Conservation (phyloP, 169 alveolate genomes). For the Plasmodium ovale region DNA sequence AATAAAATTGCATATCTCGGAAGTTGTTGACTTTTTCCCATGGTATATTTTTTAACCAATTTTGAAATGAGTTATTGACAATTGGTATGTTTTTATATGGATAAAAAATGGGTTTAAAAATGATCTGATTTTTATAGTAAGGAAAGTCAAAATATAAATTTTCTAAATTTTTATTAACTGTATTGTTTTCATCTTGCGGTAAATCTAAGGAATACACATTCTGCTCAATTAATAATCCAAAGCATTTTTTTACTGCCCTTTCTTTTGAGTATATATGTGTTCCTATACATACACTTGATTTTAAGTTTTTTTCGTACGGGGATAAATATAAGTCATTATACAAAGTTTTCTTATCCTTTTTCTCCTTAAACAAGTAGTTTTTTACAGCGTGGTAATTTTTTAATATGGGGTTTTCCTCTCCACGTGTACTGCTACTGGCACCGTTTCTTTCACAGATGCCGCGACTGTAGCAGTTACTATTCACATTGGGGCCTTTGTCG, state of each 20-base stretch:
- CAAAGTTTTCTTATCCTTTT: constrained; percentile 53
- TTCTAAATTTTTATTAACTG: constrained; percentile 74
- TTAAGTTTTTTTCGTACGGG: constrained; percentile 75
- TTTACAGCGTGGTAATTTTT: constrained; percentile 40
- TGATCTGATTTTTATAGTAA: constrained; percentile 42
- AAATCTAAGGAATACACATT: constrained; percentile 45
- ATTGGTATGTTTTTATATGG: constrained; percentile 62
- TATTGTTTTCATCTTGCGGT: constrained; percentile 57
- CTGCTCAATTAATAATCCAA: constrained; percentile 70
- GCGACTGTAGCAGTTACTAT: background rate
- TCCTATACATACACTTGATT: constrained; percentile 76
- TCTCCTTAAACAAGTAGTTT: constrained; percentile 54
- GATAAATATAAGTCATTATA: constrained; percentile 73
- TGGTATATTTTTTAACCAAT: constrained; percentile 36
- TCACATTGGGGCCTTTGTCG: background rate
- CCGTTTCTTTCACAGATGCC: background rate
- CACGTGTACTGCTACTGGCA: background rate
- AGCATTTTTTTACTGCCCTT: constrained; percentile 77
- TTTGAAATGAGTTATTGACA: constrained; percentile 31
- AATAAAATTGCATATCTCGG: constrained; percentile 53
- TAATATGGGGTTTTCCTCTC: constrained; percentile 4
- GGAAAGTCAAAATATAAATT: constrained; percentile 73
- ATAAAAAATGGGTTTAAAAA: constrained; percentile 59
- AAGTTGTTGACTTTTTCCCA: constrained; percentile 58
- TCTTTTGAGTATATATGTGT: constrained; percentile 77